phyloP scores from a whole-genome alignment of 139 green algal species.

The Chlamydomonas eustigma region DNA sequence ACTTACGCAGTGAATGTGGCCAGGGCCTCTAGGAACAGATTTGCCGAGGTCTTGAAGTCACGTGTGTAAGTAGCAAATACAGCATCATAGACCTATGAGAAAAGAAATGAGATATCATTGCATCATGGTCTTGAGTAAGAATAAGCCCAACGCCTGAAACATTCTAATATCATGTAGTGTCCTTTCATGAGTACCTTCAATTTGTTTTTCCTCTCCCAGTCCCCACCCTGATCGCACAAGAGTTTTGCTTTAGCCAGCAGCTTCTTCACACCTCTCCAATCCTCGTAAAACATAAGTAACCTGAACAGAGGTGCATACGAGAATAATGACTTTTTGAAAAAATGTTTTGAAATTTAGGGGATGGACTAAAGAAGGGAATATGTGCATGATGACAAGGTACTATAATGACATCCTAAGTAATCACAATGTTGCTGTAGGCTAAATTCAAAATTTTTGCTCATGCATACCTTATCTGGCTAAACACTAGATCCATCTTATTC shows the following conservation, averaged over 20 bases:
- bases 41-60: constrained; percentile 78
- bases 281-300: constrained; percentile 72
- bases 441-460: no score
- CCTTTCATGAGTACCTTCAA: no score
- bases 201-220: constrained; percentile 99
- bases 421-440: neutral
- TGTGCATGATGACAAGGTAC: neutral
- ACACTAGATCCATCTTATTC: constrained; percentile 92
- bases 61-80: constrained; percentile 80
- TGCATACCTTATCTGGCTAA: constrained; percentile 72
- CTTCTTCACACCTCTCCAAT: constrained; percentile 72
- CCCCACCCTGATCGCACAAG: constrained; percentile 84
- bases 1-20: constrained; percentile 91
- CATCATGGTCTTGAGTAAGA: no score
- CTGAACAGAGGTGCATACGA: constrained; percentile 30
- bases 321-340: neutral
- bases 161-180: no score
- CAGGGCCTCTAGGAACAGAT: constrained; percentile 91
- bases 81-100: constrained; percentile 88
- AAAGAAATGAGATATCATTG: no score
- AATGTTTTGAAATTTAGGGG: neutral
- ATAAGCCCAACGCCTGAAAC: no score
- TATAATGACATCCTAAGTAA: neutral
- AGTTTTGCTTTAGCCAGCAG: constrained; percentile 57
- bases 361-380: no score